Percentiles rank a stretch among this genome's conserved stretches.
These are phyloP conservation scores for Thraustochytrium sp. DNA, from an alignment of 352 stramenopile species.

Conservation along the genomic window DNA sequence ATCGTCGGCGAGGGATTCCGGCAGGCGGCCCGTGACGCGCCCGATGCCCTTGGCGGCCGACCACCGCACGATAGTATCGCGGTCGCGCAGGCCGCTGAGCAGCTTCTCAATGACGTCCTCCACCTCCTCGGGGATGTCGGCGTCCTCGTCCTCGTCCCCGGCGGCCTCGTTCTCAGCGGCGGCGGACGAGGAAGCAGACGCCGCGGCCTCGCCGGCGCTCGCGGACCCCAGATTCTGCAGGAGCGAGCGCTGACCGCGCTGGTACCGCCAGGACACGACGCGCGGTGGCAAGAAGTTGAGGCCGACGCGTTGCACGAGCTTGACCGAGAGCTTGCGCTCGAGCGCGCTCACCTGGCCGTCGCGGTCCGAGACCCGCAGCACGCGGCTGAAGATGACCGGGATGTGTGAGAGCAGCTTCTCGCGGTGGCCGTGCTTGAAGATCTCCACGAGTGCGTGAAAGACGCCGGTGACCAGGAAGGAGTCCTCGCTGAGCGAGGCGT, in stretches of 20 bases:
- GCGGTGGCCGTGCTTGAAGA: slow-evolving; percentile 63
- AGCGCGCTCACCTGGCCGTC: slow-evolving; percentile 52
- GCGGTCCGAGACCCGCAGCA: slow-evolving; percentile 42
- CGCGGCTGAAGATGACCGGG: slow-evolving; percentile 44
- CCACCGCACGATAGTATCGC: slow-evolving; percentile 96
- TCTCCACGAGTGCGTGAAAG: slow-evolving; percentile 59
- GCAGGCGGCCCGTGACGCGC: slow-evolving; percentile 86
- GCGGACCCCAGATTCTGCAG: slow-evolving; percentile 75
- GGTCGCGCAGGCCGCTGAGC: slow-evolving; percentile 77
- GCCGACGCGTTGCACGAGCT: slow-evolving; percentile 90
- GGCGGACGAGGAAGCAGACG: background rate
- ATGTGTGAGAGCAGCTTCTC: slow-evolving; percentile 49
- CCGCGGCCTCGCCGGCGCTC: background rate
- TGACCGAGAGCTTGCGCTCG: slow-evolving; percentile 88
- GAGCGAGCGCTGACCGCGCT: slow-evolving; percentile 81
- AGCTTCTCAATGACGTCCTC: slow-evolving; percentile 91
- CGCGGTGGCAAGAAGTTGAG: slow-evolving; percentile 86
- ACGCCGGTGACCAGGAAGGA: slow-evolving; percentile 61
- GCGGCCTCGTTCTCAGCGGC: background rate
- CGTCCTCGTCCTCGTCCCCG: slow-evolving; percentile 59
- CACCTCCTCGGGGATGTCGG: slow-evolving; percentile 83
- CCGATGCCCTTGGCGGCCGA: slow-evolving; percentile 96
- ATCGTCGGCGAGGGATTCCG: slow-evolving; percentile 88
- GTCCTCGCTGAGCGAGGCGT: slow-evolving; percentile 2
- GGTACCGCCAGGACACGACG: slow-evolving; percentile 90